Evolutionary conservation across 768 basidiomycete species (phyloP), one percentile per base, ranked within the genome.

Genomic region (Mycena rebaudengoi): DNA sequence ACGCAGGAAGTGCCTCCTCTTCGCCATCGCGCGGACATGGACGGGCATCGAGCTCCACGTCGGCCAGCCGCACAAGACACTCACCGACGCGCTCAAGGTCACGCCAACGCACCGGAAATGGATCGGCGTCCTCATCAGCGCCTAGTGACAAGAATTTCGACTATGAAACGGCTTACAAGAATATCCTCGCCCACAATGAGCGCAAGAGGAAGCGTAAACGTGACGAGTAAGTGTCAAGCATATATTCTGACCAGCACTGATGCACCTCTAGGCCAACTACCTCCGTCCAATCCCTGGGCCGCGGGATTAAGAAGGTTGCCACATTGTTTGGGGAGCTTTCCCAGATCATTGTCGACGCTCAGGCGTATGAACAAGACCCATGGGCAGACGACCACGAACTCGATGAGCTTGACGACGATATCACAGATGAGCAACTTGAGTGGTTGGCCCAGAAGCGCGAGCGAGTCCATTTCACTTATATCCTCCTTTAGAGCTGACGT

Each of bases 291-390:
- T 21, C 8, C 20, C 29, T 13, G 5, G 59, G 59, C 1, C 50
- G 59, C 18, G 59, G 59, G 1, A 35, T 60, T 7, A 39, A 41
- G 11, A 52, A 40, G 40, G 13, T 45, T 7, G 49, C 49, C 7
- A 32, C 62, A 20, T 29, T 56, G 21, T 64, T 64, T 28, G 62
- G 56, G 10, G 56, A 64, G 28, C 20, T 58, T 33, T 5, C 20
- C 23, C 21, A 23, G 32, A 58, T 64, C 30, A 28, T 64, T 21
- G 32, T 12, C 2, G 30, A 52, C 14, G 62, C 54, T 32, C 20
- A 33, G 18, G 56, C 30, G 4, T 56, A 57, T 30, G 43, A 25
- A 13, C 5, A 23, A 14, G 23, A 46, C 18, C 63, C 63, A 2
- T n/a, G 29, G 10, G n/a, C 32, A 18, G 63, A 65, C 21, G 56